phyloP scores from a whole-genome alignment of 257 asterid species.

The Solanum habrochaites region DNA sequence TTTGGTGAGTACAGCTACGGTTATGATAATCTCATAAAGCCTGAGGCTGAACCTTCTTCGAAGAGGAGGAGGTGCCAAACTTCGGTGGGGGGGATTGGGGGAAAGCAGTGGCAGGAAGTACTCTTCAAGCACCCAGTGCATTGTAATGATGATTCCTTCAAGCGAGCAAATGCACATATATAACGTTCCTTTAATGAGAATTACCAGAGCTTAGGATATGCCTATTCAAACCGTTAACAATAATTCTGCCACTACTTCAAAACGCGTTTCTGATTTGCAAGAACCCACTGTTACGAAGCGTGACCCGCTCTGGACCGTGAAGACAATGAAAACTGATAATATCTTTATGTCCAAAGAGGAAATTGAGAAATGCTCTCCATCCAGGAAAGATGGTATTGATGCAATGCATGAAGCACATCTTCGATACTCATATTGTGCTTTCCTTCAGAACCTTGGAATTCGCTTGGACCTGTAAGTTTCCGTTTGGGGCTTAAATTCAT shows the following conservation, averaged over 20 bases:
- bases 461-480: constrained; percentile 77
- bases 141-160: constrained; percentile 5
- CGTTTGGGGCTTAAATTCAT: neutral
- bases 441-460: constrained; percentile 81
- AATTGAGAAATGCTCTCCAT: constrained; percentile 85
- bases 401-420: constrained; percentile 62
- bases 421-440: constrained; percentile 86
- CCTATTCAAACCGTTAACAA: constrained; percentile 5
- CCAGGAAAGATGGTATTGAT: constrained; percentile 93
- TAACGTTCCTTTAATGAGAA: constrained; percentile 13
- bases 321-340: constrained; percentile 37
- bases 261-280: constrained; percentile 9
- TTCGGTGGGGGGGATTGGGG: no score
- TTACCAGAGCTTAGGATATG: constrained; percentile 12
- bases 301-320: constrained; percentile 59
- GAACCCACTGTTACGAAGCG: constrained; percentile 46
- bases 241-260: constrained; percentile 10
- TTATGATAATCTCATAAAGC: constrained; percentile 16
- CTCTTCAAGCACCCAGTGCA: constrained; percentile 25
- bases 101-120: constrained; percentile 34
- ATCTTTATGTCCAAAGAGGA: constrained; percentile 75
- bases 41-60: constrained; percentile 36
- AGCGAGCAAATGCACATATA: neutral
- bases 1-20: constrained; percentile 20
- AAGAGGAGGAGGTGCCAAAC: constrained; percentile 65